Base-by-base conservation (phyloP, 257 asterid species). In the Ehretia macrophylla region DNA sequence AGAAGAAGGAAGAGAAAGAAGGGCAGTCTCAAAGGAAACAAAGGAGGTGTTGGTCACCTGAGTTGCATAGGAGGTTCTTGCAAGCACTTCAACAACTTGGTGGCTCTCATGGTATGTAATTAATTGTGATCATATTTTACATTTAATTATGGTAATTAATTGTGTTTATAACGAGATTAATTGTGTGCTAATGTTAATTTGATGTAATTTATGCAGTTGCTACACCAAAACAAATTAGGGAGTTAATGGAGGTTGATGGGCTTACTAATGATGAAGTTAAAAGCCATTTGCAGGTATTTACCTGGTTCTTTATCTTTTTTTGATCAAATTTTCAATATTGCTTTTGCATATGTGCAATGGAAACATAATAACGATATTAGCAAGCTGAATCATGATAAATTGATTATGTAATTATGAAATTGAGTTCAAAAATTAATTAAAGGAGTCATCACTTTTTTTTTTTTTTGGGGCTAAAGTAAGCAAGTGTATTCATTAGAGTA, bases 181-280 rank as follows among this genome's bases (percentile, higher is more conserved):
- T 22, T 32, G 6, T 52, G 22, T 17, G 19, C 49, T 56, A 35
- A 59, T 16, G 47, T 44, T 59, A 51, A n/a, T 47, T 37, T 22
- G 35, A 27, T 5, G 52, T 56, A 52, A 58, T 53, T 63, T 64
- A 4, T 66, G 69, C 72, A 81, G 91, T 60, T 37, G 91, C 87
- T 38, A 83, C 91, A 12, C 91, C 91, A 1, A 83, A 83, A 60
- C 88, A 84, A 72, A 84, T 84, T 62, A 74, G 88, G 75, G 92
- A 81, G 57, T 53, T 84, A 57, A 84, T 84, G 92, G 76, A 81
- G 76, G 85, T 84, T 50, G 88, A 84, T 81, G 92, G 92, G 23
- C 85, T 84, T 37, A 81, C 92, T 38, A 84, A 84, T 64, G 92
- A 84, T 51, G 92, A 84, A 62, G 92, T 84, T 57, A 83, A 83